phyloP scores from a whole-genome alignment of 2,329 filamentous ascomycete species.

The Didymella lethalis region DNA sequence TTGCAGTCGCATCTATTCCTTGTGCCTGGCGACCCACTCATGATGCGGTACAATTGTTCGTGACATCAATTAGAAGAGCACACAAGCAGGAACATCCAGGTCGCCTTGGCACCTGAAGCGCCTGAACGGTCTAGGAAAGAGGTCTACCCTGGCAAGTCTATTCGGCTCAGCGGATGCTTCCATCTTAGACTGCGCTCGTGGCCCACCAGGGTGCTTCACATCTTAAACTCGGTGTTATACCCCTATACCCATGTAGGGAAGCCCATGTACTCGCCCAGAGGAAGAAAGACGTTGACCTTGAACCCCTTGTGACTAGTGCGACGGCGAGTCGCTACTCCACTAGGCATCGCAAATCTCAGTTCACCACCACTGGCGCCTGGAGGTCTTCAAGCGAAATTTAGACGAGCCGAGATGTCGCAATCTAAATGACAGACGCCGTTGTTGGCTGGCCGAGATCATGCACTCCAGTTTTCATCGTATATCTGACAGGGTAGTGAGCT shows the following conservation, averaged over 20 bases:
- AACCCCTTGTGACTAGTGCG: not conserved
- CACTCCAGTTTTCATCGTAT: conserved; percentile 23
- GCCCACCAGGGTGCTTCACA: conserved; percentile 1
- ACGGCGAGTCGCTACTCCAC: not conserved
- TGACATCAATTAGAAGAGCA: conserved; percentile 1
- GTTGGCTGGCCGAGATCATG: conserved; percentile 30
- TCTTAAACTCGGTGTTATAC: conserved; percentile 3
- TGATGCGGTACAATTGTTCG: not conserved
- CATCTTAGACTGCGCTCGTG: conserved; percentile 9
- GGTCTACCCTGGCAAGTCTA: not conserved
- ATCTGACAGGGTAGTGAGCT: conserved; percentile 20
- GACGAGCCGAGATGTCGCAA: conserved; percentile 20
- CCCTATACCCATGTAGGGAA: conserved; percentile 3
- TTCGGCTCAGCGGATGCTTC: conserved; percentile 15
- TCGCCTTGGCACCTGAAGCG: conserved; percentile 2
- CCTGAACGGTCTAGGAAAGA: not conserved
- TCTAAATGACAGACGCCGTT: conserved; percentile 20
- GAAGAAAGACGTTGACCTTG: not conserved
- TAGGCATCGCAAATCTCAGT: not conserved
- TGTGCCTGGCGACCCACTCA: conserved; percentile 11
- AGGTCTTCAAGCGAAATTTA: conserved; percentile 13
- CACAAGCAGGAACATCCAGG: conserved; percentile 9
- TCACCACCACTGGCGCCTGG: conserved; percentile 24
- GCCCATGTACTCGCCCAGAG: conserved; percentile 8
- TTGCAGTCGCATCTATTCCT: conserved; percentile 3